Evolutionary conservation across 176 grass and related monocot genomes (phyloP).

Genomic region (Zoysia pacifica): DNA sequence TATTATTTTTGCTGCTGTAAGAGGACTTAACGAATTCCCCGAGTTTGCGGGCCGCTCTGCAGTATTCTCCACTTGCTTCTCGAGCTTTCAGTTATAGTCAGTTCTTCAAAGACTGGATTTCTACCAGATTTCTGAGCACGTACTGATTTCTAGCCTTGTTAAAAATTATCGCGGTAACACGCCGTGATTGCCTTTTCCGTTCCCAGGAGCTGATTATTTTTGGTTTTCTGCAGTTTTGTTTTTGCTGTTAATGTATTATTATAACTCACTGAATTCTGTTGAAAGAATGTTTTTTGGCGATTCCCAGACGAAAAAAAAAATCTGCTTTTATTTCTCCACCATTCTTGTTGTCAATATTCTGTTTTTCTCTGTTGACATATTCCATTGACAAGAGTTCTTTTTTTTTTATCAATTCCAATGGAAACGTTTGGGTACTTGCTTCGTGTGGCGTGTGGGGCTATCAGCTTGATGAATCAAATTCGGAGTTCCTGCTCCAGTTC

Average conservation of each 20-base stretch:
- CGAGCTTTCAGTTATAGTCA: neutral
- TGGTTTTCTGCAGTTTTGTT: conserved; percentile 11
- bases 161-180: neutral
- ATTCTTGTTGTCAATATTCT: neutral
- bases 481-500: neutral
- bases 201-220: neutral
- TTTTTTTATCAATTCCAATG: neutral
- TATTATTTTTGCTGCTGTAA: neutral
- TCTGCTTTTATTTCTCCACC: neutral
- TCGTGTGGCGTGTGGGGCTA: neutral
- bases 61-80: conserved; percentile 13
- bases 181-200: neutral
- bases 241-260: neutral
- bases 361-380: neutral
- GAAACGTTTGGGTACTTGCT: neutral
- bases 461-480: neutral
- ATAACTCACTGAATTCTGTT: conserved; percentile 15
- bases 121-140: neutral
- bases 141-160: neutral
- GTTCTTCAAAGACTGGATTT: conserved; percentile 5
- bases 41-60: conserved; percentile 13
- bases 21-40: conserved; percentile 25
- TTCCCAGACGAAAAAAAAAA: neutral
- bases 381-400: neutral
- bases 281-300: neutral